Evolutionary conservation across 2,329 filamentous ascomycete genomes (phyloP).

Genomic region (Calonectria multiphialidica): DNA sequence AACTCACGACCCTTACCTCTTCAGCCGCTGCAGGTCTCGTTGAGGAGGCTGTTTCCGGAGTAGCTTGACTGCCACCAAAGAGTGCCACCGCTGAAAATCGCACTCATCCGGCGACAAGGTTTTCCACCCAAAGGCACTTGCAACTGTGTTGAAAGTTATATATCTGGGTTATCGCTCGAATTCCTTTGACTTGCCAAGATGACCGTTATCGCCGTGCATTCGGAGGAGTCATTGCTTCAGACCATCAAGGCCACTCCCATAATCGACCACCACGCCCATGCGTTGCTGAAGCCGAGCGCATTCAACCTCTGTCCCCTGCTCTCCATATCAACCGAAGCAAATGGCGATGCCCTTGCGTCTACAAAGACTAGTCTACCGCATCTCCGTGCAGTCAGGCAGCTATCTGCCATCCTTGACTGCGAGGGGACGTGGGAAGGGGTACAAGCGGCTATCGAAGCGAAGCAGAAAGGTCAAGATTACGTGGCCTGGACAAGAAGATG

Average conservation of each 20-base stretch:
- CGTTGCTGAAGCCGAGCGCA: conserved; percentile 68
- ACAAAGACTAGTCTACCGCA: conserved; percentile 75
- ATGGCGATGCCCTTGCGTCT: conserved; percentile 74
- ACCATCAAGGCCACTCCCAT: conserved; percentile 70
- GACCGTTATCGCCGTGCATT: conserved; percentile 22
- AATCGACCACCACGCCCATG: conserved; percentile 81
- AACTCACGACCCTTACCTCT: background rate
- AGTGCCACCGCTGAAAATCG: conserved; percentile 1
- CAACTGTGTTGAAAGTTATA: background rate
- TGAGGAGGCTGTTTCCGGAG: background rate
- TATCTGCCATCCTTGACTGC: conserved; percentile 74
- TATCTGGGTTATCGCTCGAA: background rate
- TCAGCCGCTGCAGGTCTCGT: background rate
- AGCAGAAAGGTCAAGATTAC: conserved; percentile 56
- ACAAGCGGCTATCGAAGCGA: conserved; percentile 56
- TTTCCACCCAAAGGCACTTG: conserved; percentile 3
- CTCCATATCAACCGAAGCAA: conserved; percentile 79
- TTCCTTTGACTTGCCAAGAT: conserved; percentile 22
- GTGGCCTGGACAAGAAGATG: conserved; percentile 73
- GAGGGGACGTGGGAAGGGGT: conserved; percentile 71
- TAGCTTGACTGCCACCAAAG: conserved; percentile 2
- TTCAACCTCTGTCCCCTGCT: conserved; percentile 62
- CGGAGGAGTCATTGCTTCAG: conserved; percentile 42
- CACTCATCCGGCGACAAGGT: conserved; percentile 5
- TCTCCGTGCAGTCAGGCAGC: conserved; percentile 76